Conservation (phyloP, 2,329 filamentous ascomycete genomes). For the Nothopassalora personata region DNA sequence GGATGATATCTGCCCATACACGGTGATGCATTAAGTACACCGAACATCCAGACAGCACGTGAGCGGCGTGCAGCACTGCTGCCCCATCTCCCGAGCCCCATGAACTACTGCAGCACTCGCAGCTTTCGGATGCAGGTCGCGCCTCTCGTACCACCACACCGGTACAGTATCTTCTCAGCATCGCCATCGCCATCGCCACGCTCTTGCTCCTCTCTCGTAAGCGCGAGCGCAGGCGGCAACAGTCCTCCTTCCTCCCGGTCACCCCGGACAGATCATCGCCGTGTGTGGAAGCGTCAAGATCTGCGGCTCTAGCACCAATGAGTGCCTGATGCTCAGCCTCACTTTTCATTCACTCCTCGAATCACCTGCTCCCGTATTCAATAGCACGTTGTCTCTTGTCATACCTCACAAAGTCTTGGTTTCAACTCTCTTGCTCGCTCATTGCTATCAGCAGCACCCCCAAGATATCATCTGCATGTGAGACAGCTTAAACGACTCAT, state of each 20-base stretch:
- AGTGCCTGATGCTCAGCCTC: slow-evolving; percentile 2
- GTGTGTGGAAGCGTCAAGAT: not conserved
- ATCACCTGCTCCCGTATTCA: not conserved
- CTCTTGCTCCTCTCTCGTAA: not conserved
- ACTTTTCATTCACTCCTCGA: not conserved
- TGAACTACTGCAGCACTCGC: not conserved
- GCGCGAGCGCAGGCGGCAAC: not conserved
- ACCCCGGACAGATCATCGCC: not conserved
- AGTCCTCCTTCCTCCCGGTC: not conserved
- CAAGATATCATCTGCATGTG: not conserved
- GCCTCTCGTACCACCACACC: not conserved
- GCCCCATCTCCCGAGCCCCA: no score
- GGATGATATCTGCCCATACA: not conserved
- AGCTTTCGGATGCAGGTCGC: not conserved
- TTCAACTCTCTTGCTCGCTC: not conserved
- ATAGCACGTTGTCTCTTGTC: not conserved
- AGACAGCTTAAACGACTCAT: slow-evolving; percentile 2
- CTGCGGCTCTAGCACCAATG: not conserved
- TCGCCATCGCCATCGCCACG: not conserved
- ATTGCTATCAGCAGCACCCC: not conserved
- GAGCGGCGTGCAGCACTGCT: not conserved
- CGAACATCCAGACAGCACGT: not conserved
- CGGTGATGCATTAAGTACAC: not conserved
- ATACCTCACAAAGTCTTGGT: not conserved
- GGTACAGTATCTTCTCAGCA: not conserved